phyloP scores from a whole-genome alignment of 148 eudicot species.

The Arbutus unedo region DNA sequence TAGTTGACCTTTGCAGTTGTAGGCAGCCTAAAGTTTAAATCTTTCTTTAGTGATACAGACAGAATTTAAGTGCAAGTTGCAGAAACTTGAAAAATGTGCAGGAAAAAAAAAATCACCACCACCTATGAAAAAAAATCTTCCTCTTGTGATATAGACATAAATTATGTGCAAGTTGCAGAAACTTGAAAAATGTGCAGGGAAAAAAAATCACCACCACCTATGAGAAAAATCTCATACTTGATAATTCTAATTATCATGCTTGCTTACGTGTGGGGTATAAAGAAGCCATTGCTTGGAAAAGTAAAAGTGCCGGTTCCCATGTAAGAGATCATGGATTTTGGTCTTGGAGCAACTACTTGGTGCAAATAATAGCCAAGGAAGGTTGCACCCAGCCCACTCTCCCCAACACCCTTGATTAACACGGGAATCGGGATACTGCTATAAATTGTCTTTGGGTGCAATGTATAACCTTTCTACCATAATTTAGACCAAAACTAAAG shows the following conservation, averaged over 20 bases:
- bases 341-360: not conserved
- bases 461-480: not conserved
- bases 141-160: not conserved
- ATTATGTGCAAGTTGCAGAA: not conserved
- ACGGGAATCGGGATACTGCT: not conserved
- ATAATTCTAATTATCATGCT: not conserved
- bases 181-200: not conserved
- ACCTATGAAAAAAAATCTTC: not conserved
- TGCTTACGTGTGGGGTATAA: not conserved
- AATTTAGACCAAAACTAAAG: not conserved
- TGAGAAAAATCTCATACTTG: not conserved
- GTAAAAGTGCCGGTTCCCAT: not conserved
- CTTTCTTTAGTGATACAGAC: not conserved
- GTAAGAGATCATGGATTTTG: not conserved
- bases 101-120: not conserved
- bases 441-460: not conserved
- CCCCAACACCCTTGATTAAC: not conserved
- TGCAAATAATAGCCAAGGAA: not conserved
- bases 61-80: not conserved
- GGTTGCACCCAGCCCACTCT: not conserved
- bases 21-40: not conserved
- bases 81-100: not conserved
- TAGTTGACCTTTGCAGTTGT: not conserved
- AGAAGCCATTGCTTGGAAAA: not conserved
- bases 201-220: not conserved